Conservation (phyloP, 257 asterid species). For the Eustoma russellianum region DNA sequence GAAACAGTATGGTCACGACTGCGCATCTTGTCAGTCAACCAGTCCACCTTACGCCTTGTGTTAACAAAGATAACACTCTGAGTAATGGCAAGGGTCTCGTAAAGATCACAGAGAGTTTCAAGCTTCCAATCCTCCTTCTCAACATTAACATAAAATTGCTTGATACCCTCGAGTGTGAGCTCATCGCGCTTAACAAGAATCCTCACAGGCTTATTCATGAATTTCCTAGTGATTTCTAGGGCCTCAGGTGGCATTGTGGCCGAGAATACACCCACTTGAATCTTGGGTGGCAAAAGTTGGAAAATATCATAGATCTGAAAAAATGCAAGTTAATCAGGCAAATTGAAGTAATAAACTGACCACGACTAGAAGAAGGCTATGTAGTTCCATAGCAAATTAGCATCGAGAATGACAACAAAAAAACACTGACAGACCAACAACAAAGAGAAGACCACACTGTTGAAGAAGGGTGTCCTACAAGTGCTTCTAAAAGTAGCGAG, state of each 20-base stretch:
- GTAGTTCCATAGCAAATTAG: too few species aligned
- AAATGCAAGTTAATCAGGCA: background rate
- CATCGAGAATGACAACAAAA: too few species aligned
- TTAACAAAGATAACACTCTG: conserved; percentile 44
- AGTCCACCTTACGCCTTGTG: conserved; percentile 43
- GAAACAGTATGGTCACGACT: conserved; percentile 40
- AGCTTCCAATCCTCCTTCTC: conserved; percentile 39
- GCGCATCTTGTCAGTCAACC: conserved; percentile 43
- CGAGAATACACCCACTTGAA: conserved; percentile 42
- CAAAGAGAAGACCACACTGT: too few species aligned
- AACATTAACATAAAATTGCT: conserved; percentile 34
- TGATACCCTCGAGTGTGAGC: conserved; percentile 43
- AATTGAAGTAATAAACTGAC: background rate
- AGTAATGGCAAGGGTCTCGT: conserved; percentile 38
- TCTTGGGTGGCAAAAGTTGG: conserved; percentile 41
- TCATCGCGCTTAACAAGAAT: conserved; percentile 43
- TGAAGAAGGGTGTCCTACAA: too few species aligned
- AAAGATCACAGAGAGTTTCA: conserved; percentile 38
- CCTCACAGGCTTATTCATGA: conserved; percentile 42
- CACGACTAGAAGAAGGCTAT: too few species aligned
- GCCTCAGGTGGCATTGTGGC: conserved; percentile 52
- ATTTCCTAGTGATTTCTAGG: conserved; percentile 39
- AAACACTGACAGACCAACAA: too few species aligned
- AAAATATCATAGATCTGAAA: conserved; percentile 39
- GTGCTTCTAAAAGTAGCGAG: too few species aligned